Base-by-base conservation (phyloP, 169 alveolate species). In the Plasmodium coatneyi region DNA sequence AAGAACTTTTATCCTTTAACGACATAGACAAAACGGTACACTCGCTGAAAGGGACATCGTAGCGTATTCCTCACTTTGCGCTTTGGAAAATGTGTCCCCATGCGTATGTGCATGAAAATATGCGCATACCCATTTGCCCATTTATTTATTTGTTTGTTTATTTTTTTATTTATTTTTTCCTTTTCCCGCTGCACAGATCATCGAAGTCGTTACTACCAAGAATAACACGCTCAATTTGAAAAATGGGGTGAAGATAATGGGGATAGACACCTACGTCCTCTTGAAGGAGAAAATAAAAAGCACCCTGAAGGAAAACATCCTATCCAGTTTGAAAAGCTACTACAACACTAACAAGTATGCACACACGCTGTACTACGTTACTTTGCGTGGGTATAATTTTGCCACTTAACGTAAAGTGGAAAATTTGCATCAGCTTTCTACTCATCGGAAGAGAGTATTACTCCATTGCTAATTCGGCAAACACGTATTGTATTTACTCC, bases 21-120 rank as follows among this genome's bases (percentile, higher is more conserved):
- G 94, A 89, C 49, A 30, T 89, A 22, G 94, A 89, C 56, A 89
- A 89, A 89, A 89, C 90, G 14, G 94, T 89, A 78, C 25, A 41
- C 52, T 28, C 30, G 76, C 3, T 30, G 72, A 52, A 30, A 56
- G 12, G 2, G 6, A 3, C 72, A 14, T 30, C 32, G 25, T 30
- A 14, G 22, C 34, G 32, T 5, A 28, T 72, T n/a, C 54, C 71
- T 39, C 36, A 4, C 41, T 66, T n/a, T 66, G 34, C 34, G 34
- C 34, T 66, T 6, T 66, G 0, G 76, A 7, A 25, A 66, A 66
- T 66, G n/a, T 66, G 41, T 25, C 5, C 41, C 36, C 39, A 19
- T 16, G 6, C 0, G 22, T 16, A 30, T 82, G 28, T 22, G 36
- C 66, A 80, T 70, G 30, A 22, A 70, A 1, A 12, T 7, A 30